Conservation (phyloP, 345 rosid species). For the Carallia pectinifolia region DNA sequence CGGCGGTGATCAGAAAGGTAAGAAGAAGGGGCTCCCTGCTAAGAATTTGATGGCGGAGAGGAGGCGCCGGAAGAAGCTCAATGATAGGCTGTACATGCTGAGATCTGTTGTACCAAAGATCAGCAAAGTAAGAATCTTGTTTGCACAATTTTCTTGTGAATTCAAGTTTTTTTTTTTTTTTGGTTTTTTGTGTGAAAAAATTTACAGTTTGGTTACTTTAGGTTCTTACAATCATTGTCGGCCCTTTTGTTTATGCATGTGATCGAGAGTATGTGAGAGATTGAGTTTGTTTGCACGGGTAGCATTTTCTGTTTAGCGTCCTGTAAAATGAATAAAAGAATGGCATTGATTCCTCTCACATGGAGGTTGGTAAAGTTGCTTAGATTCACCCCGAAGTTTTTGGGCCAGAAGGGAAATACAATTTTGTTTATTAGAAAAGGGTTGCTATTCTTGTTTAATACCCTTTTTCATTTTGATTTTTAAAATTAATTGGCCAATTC, state of each 20-base stretch:
- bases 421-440: constrained; percentile 5
- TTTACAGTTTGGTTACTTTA: not conserved
- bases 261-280: not conserved
- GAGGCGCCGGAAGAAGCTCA: constrained; percentile 64
- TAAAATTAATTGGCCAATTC: not conserved
- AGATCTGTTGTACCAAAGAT: constrained; percentile 98
- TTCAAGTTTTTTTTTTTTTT: not conserved
- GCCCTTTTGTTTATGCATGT: not conserved
- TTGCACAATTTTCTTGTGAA: constrained; percentile 24
- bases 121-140: constrained; percentile 73
- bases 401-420: not conserved
- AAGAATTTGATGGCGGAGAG: constrained; percentile 72
- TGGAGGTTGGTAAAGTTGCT: constrained; percentile 5
- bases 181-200: not conserved
- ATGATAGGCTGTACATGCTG: constrained; percentile 69
- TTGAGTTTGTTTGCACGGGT: not conserved
- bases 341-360: constrained; percentile 28
- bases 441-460: not conserved
- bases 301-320: constrained; percentile 8
- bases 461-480: not conserved
- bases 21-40: constrained; percentile 62
- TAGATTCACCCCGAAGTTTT: constrained; percentile 10
- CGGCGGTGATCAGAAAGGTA: constrained; percentile 41
- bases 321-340: not conserved
- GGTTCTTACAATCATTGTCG: constrained; percentile 14